Evolutionary conservation across 345 rosid species (phyloP).

Genomic region (Combretum micranthum): DNA sequence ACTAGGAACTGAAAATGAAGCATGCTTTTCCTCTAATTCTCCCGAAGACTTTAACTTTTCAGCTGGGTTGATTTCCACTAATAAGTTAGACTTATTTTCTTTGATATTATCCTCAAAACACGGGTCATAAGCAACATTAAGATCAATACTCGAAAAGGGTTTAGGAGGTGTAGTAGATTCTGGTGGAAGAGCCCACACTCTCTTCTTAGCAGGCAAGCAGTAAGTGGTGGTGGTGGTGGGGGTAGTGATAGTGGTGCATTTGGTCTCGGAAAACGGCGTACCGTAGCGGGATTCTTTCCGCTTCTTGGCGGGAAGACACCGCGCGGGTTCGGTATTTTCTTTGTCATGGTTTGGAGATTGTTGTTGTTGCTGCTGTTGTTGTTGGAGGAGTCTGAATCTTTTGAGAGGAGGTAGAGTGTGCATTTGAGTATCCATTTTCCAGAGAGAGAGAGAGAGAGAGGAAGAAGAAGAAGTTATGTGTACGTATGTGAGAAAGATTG

Average conservation of each 20-base stretch:
- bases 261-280: constrained; percentile 1
- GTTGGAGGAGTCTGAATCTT: constrained; percentile 48
- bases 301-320: constrained; percentile 70
- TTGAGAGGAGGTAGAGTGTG: constrained; percentile 71
- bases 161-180: constrained; percentile 20
- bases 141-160: constrained; percentile 58
- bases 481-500: not conserved
- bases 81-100: too few relatives aligned
- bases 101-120: constrained; percentile 5
- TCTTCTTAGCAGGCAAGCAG: constrained; percentile 78
- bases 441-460: constrained; percentile 5
- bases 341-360: constrained; percentile 12
- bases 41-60: too few relatives aligned
- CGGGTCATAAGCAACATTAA: constrained; percentile 59
- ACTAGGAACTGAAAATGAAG: too few relatives aligned
- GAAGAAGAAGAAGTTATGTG: not conserved
- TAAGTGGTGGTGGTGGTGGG: constrained; percentile 5
- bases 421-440: constrained; percentile 39
- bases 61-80: too few relatives aligned
- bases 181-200: constrained; percentile 75
- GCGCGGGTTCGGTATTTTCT: constrained; percentile 22
- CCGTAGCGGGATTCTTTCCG: constrained; percentile 47
- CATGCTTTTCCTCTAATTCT: too few relatives aligned
- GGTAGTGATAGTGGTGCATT: constrained; percentile 6
- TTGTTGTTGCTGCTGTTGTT: constrained; percentile 10